phyloP scores from a whole-genome alignment of 352 stramenopile species.

The Phytopythium ostracodes region DNA sequence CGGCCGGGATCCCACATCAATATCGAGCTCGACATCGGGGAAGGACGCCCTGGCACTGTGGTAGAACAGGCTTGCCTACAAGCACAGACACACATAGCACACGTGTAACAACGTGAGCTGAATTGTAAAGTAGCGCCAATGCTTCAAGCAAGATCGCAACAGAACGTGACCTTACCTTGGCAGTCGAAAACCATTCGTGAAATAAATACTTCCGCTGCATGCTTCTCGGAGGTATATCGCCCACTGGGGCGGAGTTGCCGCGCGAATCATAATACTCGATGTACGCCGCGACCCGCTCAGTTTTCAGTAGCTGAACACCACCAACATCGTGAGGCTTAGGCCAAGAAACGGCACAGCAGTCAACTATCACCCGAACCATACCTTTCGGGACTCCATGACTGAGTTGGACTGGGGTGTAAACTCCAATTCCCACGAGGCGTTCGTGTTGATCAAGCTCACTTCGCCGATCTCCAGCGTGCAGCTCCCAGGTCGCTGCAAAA shows the following conservation, averaged over 20 bases:
- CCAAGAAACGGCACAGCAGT: not conserved
- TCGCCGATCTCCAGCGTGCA: conserved; percentile 61
- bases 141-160: not conserved
- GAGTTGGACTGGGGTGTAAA: conserved; percentile 75
- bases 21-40: conserved; percentile 74
- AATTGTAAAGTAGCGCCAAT: not conserved
- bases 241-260: not conserved
- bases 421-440: conserved; percentile 69
- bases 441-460: conserved; percentile 71
- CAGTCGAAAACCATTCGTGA: conserved; percentile 74
- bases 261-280: conserved; percentile 51
- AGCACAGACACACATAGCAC: not conserved
- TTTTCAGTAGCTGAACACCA: conserved; percentile 48
- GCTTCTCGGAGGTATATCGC: conserved; percentile 5
- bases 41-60: conserved; percentile 74
- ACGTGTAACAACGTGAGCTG: not conserved
- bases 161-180: conserved; percentile 45
- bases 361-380: too few species aligned
- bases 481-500: conserved; percentile 51
- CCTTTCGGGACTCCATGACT: conserved; percentile 78
- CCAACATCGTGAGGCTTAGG: not conserved
- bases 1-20: conserved; percentile 47
- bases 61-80: conserved; percentile 63
- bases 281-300: conserved; percentile 62
- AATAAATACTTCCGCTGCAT: conserved; percentile 70